Conservation (phyloP, 1,284 basidiomycete genomes). For the Veloboletus limbatus region DNA sequence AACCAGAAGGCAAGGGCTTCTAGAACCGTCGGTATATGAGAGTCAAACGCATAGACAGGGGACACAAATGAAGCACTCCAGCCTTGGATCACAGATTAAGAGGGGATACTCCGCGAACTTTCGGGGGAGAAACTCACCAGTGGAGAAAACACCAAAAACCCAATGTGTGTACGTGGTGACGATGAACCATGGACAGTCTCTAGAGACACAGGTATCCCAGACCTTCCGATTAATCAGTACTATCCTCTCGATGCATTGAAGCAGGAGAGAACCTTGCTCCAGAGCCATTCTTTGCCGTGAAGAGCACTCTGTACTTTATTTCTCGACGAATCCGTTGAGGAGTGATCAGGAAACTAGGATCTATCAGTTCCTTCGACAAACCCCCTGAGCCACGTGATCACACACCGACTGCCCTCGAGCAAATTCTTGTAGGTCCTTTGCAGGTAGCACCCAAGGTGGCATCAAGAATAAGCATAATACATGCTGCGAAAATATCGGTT, state of each 20-base stretch:
- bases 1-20: constrained; percentile 54
- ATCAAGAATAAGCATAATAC: constrained; percentile 55
- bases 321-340: constrained; percentile 14
- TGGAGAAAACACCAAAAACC: constrained; percentile 69
- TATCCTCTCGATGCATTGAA: neutral
- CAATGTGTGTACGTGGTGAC: constrained; percentile 66
- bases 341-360: constrained; percentile 24
- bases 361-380: constrained; percentile 8
- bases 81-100: constrained; percentile 37
- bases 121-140: constrained; percentile 39
- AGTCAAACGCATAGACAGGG: constrained; percentile 40
- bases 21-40: constrained; percentile 42
- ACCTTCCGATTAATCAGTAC: constrained; percentile 41
- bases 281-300: constrained; percentile 44
- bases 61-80: constrained; percentile 53
- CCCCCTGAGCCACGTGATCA: neutral
- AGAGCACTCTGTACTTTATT: constrained; percentile 31
- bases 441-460: constrained; percentile 62
- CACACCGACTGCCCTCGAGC: constrained; percentile 45
- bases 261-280: constrained; percentile 55
- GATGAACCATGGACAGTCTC: constrained; percentile 60
- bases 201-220: constrained; percentile 59
- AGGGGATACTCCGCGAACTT: neutral
- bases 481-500: constrained; percentile 20
- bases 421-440: constrained; percentile 55